Evolutionary conservation across 2,329 filamentous ascomycete genomes (phyloP).

Genomic region (Ramularia collo-cygni): DNA sequence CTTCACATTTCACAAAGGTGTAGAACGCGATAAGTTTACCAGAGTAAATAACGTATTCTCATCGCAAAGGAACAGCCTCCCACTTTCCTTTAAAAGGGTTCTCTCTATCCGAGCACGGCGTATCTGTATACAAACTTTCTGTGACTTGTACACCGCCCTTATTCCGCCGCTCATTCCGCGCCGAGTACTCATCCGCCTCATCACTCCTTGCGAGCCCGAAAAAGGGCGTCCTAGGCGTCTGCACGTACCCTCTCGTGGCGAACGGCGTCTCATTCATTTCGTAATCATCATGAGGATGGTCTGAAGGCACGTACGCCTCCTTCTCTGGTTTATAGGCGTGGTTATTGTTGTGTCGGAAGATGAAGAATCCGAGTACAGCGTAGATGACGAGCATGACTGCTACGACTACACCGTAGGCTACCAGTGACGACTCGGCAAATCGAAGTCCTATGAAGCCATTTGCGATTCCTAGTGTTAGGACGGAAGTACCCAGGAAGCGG

Average conservation of each 20-base stretch:
- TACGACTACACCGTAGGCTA: conserved; percentile 18
- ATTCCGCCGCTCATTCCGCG: not conserved
- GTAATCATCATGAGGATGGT: conserved; percentile 11
- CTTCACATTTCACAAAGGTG: too few species aligned
- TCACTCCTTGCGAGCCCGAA: conserved; percentile 5
- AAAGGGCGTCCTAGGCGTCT: conserved; percentile 17
- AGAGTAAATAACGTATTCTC: too few species aligned
- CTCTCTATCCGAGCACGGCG: conserved; percentile 14
- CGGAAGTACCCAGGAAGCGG: conserved; percentile 50
- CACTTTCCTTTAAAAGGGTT: conserved; percentile 18
- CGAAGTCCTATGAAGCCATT: conserved; percentile 56
- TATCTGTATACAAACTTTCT: conserved; percentile 18
- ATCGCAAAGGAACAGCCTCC: conserved; percentile 16
- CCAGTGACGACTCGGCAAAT: conserved; percentile 42
- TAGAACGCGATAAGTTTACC: too few species aligned
- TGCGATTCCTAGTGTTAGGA: conserved; percentile 48
- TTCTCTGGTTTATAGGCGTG: conserved; percentile 19
- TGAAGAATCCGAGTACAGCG: conserved; percentile 7
- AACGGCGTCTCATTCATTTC: conserved; percentile 16
- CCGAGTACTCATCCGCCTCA: not conserved
- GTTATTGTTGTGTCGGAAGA: conserved; percentile 12
- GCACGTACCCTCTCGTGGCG: conserved; percentile 14
- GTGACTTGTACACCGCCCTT: conserved; percentile 1
- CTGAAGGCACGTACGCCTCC: conserved; percentile 3
- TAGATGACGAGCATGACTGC: conserved; percentile 17